phyloP scores from a whole-genome alignment of 2,329 filamentous ascomycete species.

The Didymella keratinophila region DNA sequence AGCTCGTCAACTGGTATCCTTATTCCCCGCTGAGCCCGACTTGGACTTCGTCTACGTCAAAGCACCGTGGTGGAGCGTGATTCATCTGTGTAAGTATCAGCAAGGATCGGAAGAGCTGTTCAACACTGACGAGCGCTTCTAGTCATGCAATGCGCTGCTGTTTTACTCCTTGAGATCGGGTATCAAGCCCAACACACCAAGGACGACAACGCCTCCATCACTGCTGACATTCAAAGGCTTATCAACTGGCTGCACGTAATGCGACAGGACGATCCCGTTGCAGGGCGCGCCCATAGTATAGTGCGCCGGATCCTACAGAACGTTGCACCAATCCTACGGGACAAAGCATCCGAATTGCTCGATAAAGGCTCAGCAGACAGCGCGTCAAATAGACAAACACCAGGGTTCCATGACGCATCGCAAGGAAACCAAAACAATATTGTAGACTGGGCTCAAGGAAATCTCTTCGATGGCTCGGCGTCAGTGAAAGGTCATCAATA shows the following conservation, averaged over 20 bases:
- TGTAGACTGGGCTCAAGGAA: neutral
- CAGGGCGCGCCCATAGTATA: conserved; percentile 41
- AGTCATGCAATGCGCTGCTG: conserved; percentile 50
- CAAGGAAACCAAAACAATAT: neutral
- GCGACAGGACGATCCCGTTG: conserved; percentile 37
- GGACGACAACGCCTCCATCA: conserved; percentile 33
- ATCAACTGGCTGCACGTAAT: conserved; percentile 47
- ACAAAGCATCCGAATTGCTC: conserved; percentile 26
- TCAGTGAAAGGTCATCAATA: neutral
- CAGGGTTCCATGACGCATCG: neutral
- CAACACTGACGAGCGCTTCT: neutral
- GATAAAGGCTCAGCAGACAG: neutral
- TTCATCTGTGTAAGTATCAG: conserved; percentile 42
- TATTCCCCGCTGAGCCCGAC: conserved; percentile 45
- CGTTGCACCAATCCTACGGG: conserved; percentile 23
- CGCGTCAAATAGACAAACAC: neutral
- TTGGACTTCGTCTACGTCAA: conserved; percentile 38
- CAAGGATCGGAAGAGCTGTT: no score
- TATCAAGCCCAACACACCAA: conserved; percentile 41
- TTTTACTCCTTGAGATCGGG: conserved; percentile 50
- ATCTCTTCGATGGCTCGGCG: neutral
- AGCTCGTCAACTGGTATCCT: conserved; percentile 40
- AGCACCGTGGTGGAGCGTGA: conserved; percentile 53
- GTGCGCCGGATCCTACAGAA: conserved; percentile 28
- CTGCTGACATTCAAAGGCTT: conserved; percentile 44